Percentiles rank a stretch among this genome's conserved stretches.
phyloP scores from a whole-genome alignment of 1,139 yeast species.

The Scheffersomyces titani region DNA sequence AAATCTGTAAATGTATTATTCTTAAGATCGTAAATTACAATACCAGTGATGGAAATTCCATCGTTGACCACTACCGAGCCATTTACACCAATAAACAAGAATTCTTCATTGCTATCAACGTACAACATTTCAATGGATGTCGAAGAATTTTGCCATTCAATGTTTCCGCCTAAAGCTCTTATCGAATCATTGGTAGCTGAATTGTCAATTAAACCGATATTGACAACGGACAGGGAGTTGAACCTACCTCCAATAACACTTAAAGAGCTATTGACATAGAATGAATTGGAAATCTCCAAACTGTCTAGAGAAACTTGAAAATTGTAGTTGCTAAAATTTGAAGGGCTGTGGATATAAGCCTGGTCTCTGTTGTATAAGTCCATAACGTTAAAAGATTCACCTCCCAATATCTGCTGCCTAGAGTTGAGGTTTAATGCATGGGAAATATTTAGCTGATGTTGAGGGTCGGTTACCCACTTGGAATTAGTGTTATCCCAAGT shows the following conservation, averaged over 20 bases:
- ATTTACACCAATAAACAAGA: slow-evolving; percentile 52
- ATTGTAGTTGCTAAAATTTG: slow-evolving; percentile 24
- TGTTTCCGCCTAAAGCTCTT: slow-evolving; percentile 24
- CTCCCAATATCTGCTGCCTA: slow-evolving; percentile 37
- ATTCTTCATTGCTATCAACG: slow-evolving; percentile 35
- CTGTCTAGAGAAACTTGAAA: slow-evolving; percentile 19
- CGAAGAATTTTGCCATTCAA: slow-evolving; percentile 37
- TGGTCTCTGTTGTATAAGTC: slow-evolving; percentile 32
- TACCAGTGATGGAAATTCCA: slow-evolving; percentile 37
- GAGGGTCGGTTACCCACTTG: slow-evolving; percentile 33
- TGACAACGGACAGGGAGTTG: slow-evolving; percentile 18
- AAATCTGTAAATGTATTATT: slow-evolving; percentile 35
- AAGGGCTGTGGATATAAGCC: slow-evolving; percentile 26
- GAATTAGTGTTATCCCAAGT: slow-evolving; percentile 44
- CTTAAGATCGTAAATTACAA: slow-evolving; percentile 52
- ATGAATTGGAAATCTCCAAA: slow-evolving; percentile 45
- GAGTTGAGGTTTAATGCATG: slow-evolving; percentile 28
- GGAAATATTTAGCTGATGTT: slow-evolving; percentile 36
- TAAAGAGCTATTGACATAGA: slow-evolving; percentile 47
- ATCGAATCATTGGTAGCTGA: slow-evolving; percentile 22
- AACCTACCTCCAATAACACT: slow-evolving; percentile 57
- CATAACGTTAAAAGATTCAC: slow-evolving; percentile 42
- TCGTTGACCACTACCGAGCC: slow-evolving; percentile 39
- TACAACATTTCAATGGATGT: slow-evolving; percentile 43
- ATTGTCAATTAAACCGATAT: slow-evolving; percentile 44